Conservation (phyloP, 1,139 yeast genomes). For the Hyphopichia khmerensis region DNA sequence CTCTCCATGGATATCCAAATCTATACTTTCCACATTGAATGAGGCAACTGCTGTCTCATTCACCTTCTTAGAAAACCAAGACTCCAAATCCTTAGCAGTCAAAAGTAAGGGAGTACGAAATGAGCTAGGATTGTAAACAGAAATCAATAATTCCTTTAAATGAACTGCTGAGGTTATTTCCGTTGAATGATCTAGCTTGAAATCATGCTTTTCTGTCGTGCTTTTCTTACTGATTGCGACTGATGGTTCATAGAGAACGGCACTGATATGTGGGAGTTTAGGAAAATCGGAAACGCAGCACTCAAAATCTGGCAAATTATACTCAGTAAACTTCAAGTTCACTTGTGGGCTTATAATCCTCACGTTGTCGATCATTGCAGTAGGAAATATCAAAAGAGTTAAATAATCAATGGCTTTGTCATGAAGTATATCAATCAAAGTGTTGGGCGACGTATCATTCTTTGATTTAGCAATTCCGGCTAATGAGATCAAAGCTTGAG, state of each 20-base stretch:
- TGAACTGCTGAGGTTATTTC: slow-evolving; percentile 29
- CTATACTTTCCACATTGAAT: slow-evolving; percentile 29
- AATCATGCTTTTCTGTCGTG: slow-evolving; percentile 7
- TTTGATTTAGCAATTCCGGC: slow-evolving; percentile 31
- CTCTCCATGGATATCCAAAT: slow-evolving; percentile 29
- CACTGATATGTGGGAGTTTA: slow-evolving; percentile 20
- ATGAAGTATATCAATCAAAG: slow-evolving; percentile 65
- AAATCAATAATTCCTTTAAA: slow-evolving; percentile 23
- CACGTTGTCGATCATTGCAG: slow-evolving; percentile 41
- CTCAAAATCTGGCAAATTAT: background rate
- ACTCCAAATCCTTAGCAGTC: slow-evolving; percentile 29
- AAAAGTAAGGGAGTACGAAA: slow-evolving; percentile 22
- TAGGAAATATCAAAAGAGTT: slow-evolving; percentile 31
- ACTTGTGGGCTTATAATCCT: slow-evolving; percentile 54
- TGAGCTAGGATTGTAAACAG: slow-evolving; percentile 23
- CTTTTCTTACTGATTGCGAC: slow-evolving; percentile 25
- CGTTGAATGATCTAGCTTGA: slow-evolving; percentile 1
- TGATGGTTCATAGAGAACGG: slow-evolving; percentile 38
- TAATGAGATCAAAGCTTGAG: slow-evolving; percentile 29
- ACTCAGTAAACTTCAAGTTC: slow-evolving; percentile 45
- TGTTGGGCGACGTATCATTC: slow-evolving; percentile 39
- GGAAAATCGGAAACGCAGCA: slow-evolving; percentile 12
- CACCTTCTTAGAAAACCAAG: slow-evolving; percentile 41
- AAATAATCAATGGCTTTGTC: slow-evolving; percentile 52
- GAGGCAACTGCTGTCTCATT: slow-evolving; percentile 29